Evolutionary conservation across 179 eudicot genomes (phyloP).

Genomic region (Patellifolia procumbens): DNA sequence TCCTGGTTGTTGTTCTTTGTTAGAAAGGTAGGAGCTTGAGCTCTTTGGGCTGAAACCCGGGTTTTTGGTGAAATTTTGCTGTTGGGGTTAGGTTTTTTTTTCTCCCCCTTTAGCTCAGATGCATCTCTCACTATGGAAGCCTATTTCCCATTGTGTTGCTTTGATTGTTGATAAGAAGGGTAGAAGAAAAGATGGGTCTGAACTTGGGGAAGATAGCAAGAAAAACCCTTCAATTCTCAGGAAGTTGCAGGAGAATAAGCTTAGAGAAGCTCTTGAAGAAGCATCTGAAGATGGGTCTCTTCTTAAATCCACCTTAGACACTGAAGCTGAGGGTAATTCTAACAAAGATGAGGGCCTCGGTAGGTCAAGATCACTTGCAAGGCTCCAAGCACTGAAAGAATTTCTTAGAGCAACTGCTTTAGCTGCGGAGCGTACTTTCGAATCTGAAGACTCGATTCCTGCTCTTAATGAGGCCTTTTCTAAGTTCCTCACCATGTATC

Average conservation of each 20-base stretch:
- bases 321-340: constrained; percentile 51
- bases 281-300: constrained; percentile 98
- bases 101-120: constrained; percentile 41
- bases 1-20: constrained; percentile 10
- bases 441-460: constrained; percentile 75
- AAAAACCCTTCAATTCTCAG: constrained; percentile 64
- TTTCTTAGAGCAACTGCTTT: constrained; percentile 91
- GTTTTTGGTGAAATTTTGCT: background rate
- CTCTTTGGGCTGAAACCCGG: background rate
- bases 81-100: background rate
- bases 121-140: constrained; percentile 99
- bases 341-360: constrained; percentile 76
- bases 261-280: constrained; percentile 94
- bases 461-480: constrained; percentile 65
- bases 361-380: constrained; percentile 80
- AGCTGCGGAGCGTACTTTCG: constrained; percentile 81
- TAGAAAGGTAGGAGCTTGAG: background rate
- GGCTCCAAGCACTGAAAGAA: constrained; percentile 74
- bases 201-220: constrained; percentile 49
- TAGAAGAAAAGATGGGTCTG: constrained; percentile 66
- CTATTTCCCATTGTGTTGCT: constrained; percentile 86
- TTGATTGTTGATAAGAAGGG: constrained; percentile 78
- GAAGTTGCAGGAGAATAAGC: constrained; percentile 74
- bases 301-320: constrained; percentile 57
- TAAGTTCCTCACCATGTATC: constrained; percentile 93